A percentile compares a stretch with the other conserved stretches of the same genome.
phyloP scores from a whole-genome alignment of 345 rosid species.

The Angophora floribunda region DNA sequence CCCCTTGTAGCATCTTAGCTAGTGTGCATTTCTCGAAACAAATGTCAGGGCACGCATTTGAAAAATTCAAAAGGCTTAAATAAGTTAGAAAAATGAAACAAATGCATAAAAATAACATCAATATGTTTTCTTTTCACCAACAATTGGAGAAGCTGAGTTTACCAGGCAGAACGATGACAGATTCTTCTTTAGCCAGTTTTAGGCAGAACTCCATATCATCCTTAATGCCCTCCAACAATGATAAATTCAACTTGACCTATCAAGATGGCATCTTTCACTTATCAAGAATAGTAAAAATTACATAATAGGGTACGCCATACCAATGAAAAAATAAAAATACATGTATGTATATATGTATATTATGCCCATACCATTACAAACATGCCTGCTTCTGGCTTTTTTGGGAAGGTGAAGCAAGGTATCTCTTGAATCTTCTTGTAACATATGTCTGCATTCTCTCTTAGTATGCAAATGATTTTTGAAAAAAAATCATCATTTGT shows the following conservation, averaged over 20 bases:
- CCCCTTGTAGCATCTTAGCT: background rate
- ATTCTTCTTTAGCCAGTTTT: slow-evolving; percentile 62
- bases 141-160: background rate
- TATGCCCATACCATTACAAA: slow-evolving; percentile 41
- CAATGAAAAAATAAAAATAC: background rate
- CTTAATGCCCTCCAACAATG: slow-evolving; percentile 45
- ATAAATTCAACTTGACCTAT: slow-evolving; percentile 52
- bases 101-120: background rate
- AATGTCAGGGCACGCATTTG: background rate
- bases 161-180: slow-evolving; percentile 72
- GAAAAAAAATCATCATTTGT: slow-evolving; percentile 55
- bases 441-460: slow-evolving; percentile 39
- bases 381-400: slow-evolving; percentile 67
- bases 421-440: slow-evolving; percentile 47
- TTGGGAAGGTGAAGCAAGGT: slow-evolving; percentile 45
- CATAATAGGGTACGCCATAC: background rate
- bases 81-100: background rate
- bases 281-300: background rate
- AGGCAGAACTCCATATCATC: slow-evolving; percentile 65
- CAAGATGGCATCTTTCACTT: background rate
- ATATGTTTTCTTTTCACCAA: too few species aligned
- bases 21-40: background rate
- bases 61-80: background rate
- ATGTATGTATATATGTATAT: background rate
- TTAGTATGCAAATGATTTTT: slow-evolving; percentile 25